phyloP scores from a whole-genome alignment of 768 basidiomycete genomes.

The Hygrocybe coccinea region DNA sequence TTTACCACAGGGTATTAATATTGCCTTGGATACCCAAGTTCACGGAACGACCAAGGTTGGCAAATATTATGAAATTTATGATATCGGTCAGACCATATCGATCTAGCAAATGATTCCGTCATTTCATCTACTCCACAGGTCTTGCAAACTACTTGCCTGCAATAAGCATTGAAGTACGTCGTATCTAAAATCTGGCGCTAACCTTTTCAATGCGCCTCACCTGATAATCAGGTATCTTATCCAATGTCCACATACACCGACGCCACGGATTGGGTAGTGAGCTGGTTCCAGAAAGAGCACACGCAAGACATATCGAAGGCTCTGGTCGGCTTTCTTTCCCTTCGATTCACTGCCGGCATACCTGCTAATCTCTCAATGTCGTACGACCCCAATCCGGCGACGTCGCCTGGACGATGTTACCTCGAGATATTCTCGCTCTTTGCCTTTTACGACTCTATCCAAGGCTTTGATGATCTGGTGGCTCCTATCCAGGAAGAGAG shows the following conservation, averaged over 20 bases:
- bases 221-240: background rate
- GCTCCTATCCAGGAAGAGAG: background rate
- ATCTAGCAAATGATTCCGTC: background rate
- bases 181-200: background rate
- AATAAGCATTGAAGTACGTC: background rate
- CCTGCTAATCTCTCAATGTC: background rate
- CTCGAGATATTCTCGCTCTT: conserved; percentile 1
- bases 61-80: conserved; percentile 3
- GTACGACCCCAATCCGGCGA: background rate
- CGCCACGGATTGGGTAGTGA: background rate
- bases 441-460: background rate
- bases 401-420: background rate
- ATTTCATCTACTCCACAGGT: background rate
- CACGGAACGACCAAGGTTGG: background rate
- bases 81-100: background rate
- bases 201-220: background rate
- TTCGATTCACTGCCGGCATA: background rate
- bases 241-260: background rate
- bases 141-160: background rate
- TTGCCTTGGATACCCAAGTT: background rate
- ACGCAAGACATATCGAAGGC: background rate
- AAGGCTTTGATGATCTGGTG: background rate
- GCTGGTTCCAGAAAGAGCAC: background rate
- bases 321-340: background rate
- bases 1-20: background rate